Percentiles rank a stretch among this genome's conserved stretches.
These are phyloP conservation scores for Annona cherimola DNA, from an alignment of 164 flowering plant genomes.

Conservation along the genomic window DNA sequence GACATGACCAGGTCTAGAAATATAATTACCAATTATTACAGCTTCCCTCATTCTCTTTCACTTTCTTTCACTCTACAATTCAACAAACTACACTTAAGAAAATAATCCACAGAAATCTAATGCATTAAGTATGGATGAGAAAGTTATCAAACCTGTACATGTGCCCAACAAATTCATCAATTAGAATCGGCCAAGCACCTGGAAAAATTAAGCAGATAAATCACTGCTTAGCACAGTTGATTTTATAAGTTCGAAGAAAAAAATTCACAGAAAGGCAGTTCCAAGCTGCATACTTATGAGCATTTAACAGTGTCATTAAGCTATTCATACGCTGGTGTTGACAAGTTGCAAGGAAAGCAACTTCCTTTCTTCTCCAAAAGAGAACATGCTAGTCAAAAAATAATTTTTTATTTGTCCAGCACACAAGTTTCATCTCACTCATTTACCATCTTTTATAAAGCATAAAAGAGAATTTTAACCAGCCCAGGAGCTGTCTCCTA, in stretches of 20 bases:
- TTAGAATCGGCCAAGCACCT: slow-evolving; percentile 98
- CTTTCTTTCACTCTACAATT: too few relatives aligned
- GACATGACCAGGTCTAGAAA: too few relatives aligned
- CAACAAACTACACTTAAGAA: not conserved
- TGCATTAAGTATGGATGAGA: not conserved
- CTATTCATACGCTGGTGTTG: not conserved
- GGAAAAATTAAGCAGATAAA: slow-evolving; percentile 13
- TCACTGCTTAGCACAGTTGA: not conserved
- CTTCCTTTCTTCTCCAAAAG: not conserved
- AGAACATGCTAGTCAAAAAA: not conserved
- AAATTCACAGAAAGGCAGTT: not conserved
- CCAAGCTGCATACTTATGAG: not conserved
- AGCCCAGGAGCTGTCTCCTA: too few relatives aligned
- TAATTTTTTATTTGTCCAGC: not conserved
- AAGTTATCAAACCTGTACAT: slow-evolving; percentile 69
- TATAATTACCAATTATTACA: too few relatives aligned
- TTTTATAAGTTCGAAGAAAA: not conserved
- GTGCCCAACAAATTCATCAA: slow-evolving; percentile 90
- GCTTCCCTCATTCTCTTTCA: too few relatives aligned
- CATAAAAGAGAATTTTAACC: too few relatives aligned
- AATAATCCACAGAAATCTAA: slow-evolving; percentile 2
- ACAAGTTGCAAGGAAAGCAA: not conserved
- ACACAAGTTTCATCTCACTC: not conserved
- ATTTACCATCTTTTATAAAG: not conserved
- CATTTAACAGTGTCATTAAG: too few relatives aligned